These are phyloP conservation scores for Yarrowia galli DNA, from an alignment of 1,139 yeast genomes.

Conservation along the genomic window DNA sequence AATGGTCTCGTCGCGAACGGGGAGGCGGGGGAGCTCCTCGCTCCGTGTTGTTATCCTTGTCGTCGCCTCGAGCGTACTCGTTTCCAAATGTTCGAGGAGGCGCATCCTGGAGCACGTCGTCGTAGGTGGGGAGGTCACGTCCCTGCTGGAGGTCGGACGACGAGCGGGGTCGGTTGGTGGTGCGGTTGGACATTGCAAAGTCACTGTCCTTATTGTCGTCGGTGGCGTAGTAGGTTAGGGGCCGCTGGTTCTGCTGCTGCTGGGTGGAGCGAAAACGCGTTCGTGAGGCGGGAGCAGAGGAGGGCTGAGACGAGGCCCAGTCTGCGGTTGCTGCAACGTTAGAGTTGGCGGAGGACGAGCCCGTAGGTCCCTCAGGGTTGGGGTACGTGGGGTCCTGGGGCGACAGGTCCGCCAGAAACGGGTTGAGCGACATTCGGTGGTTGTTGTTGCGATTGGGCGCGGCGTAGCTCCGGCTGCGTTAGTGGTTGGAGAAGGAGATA, in stretches of 20 bases:
- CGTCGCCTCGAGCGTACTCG: conserved; percentile 37
- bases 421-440: conserved; percentile 36
- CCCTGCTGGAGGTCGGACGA: conserved; percentile 29
- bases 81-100: conserved; percentile 35
- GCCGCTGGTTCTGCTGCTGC: conserved; percentile 11
- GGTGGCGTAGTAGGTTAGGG: conserved; percentile 31
- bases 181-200: conserved; percentile 22
- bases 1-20: conserved; percentile 17
- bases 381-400: conserved; percentile 17
- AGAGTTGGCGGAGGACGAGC: conserved; percentile 34
- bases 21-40: conserved; percentile 16
- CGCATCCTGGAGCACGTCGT: conserved; percentile 36
- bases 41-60: conserved; percentile 13
- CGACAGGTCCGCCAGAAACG: conserved; percentile 33
- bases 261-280: conserved; percentile 28
- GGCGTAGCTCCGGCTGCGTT: conserved; percentile 36
- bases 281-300: conserved; percentile 30
- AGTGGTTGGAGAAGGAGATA: conserved; percentile 15
- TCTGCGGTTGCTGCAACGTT: conserved; percentile 31
- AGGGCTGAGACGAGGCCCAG: conserved; percentile 33
- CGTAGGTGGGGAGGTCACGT: conserved; percentile 31
- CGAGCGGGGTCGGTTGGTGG: conserved; percentile 30
- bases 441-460: conserved; percentile 16
- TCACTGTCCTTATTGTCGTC: conserved; percentile 11
- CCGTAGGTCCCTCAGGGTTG: conserved; percentile 23